Evolutionary conservation across 2,329 filamentous ascomycete genomes (phyloP).

Genomic region (Alternaria triticimaculans): DNA sequence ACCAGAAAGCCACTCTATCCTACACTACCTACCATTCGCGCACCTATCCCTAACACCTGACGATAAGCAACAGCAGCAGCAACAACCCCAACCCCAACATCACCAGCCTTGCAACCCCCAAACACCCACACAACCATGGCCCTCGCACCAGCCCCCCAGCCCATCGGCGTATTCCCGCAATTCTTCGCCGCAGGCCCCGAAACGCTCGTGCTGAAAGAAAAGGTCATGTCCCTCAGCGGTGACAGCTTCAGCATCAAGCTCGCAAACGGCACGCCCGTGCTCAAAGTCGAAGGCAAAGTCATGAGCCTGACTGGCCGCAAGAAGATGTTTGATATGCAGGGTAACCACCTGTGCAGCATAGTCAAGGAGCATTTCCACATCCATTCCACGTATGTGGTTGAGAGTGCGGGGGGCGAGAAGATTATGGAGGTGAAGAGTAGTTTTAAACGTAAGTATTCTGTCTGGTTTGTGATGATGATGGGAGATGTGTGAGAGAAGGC

Average conservation of each 20-base stretch:
- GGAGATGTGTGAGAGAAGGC: background rate
- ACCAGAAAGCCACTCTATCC: background rate
- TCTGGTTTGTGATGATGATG: constrained; percentile 17
- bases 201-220: constrained; percentile 66
- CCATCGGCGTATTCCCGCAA: constrained; percentile 38
- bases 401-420: constrained; percentile 55
- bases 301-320: constrained; percentile 63
- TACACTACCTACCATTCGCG: background rate
- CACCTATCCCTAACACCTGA: background rate
- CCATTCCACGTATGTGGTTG: constrained; percentile 60
- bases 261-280: constrained; percentile 59
- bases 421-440: constrained; percentile 64
- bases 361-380: constrained; percentile 60
- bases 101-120: no score
- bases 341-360: constrained; percentile 65
- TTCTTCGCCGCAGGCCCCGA: constrained; percentile 38
- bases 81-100: background rate
- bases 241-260: constrained; percentile 70
- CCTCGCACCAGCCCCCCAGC: constrained; percentile 21
- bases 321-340: constrained; percentile 60
- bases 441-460: constrained; percentile 54
- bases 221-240: constrained; percentile 66
- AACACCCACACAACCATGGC: constrained; percentile 19
- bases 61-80: background rate
- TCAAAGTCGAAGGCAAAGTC: constrained; percentile 64